A percentile compares a stretch with the other conserved stretches of the same genome.
phyloP scores from a whole-genome alignment of 148 eudicot species.

The Hydrangea macrophylla region DNA sequence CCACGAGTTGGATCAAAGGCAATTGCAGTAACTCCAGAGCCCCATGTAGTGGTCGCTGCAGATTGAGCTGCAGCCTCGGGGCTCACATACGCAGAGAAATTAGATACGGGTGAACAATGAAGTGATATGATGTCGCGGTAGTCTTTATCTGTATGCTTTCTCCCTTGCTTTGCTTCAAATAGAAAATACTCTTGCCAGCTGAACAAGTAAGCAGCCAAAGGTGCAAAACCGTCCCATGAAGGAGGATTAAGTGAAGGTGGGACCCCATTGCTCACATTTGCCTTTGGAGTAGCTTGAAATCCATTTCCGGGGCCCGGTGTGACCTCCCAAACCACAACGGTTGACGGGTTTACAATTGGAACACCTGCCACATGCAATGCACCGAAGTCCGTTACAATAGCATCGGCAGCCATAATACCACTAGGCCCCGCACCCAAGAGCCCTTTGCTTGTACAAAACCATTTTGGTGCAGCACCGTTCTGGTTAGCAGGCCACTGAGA shows the following conservation, averaged over 20 bases:
- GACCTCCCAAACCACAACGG: constrained; percentile 99
- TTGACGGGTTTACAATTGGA: constrained; percentile 96
- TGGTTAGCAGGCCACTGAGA: constrained; percentile 84
- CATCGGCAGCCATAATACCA: constrained; percentile 99
- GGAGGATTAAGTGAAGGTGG: constrained; percentile 92
- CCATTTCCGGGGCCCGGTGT: constrained; percentile 97
- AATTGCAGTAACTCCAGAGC: constrained; percentile 99
- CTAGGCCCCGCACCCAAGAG: constrained; percentile 98
- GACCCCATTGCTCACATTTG: constrained; percentile 44
- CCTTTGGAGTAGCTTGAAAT: constrained; percentile 79
- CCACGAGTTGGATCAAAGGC: constrained; percentile 99
- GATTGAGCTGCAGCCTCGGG: constrained; percentile 97
- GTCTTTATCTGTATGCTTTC: constrained; percentile 63
- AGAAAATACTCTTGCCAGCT: constrained; percentile 87
- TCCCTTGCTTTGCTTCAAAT: constrained; percentile 83
- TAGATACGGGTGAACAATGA: constrained; percentile 96
- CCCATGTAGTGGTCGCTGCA: constrained; percentile 98
- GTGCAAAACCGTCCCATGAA: constrained; percentile 91
- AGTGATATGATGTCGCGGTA: constrained; percentile 63
- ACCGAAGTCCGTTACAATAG: constrained; percentile 89
- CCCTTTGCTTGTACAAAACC: constrained; percentile 98
- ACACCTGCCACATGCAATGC: constrained; percentile 98
- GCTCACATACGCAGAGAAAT: constrained; percentile 97
- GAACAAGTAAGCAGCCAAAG: constrained; percentile 86
- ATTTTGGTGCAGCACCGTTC: constrained; percentile 62